Base-by-base conservation (phyloP, 2,329 filamentous ascomycete genomes). In the Ploettnerulaceae sp. region DNA sequence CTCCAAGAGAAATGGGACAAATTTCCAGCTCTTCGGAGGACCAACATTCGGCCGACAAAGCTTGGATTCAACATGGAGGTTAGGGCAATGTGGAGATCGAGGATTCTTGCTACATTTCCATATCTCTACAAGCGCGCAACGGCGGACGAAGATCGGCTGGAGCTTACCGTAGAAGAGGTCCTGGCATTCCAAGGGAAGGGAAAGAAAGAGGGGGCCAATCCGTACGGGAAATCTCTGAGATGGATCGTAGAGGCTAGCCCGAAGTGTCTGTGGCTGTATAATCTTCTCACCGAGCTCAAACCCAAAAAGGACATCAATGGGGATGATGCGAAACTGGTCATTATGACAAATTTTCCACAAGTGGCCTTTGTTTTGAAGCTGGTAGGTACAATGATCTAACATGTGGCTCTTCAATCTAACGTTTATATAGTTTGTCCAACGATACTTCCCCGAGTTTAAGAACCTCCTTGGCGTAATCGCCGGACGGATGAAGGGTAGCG, bases 101-200 rank as follows among this genome's bases (percentile, higher is more conserved):
- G 52, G 3, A 17, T 58, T 3, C 44, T 58, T 15, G 49, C 52
- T 1, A 53, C 40, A 2, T 53, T 53, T 29, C 55, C 55, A 3
- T 53, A 39, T 17, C 26, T 58, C 12, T 34, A 48, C 6, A 34
- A 40, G 8, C 29, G 49, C 9, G 24, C 36, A 2, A 21, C 5
- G 12, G 15, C 12, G 25, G 26, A 43, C 35, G 20, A 31, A 24
- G 25, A 45, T 39, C 22, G 17, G 4, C 18, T 48, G 42, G 40
- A 18, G 21, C 43, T 58, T 11, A 38, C 40, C 3, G 24, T 44
- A 4, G 52, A 50, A 17, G 37, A 32, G 15, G 34, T 33, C 12
- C 18, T 12, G 12, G 11, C 12, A 7, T 34, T 21, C 21, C 18
- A 32, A 24, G 34, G 25, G 14, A 31, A 47, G n/a, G 34, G 40